Evolutionary conservation across 805 yeast genomes (phyloP), one percentile per base, ranked within the genome.

Genomic region (Metschnikowia continentalis): DNA sequence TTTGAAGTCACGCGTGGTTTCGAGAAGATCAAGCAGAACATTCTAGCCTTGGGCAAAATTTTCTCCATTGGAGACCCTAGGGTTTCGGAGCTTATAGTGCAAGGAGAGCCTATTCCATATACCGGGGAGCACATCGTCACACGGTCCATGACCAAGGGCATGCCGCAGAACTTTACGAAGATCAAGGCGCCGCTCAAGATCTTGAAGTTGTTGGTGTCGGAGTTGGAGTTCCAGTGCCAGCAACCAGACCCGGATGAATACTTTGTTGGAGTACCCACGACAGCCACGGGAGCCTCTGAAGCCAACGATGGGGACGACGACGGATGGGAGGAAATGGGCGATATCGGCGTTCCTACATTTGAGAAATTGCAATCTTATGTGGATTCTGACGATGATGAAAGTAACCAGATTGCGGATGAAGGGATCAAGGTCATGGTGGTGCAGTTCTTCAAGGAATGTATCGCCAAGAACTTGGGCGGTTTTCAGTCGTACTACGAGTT

Each of bases 1-100:
- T 91, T 89, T 66, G 92, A 88, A 58, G 82, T 85, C 1, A 79
- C 91, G 37, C 76, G 92, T 53, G 97, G 97, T 0, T 83, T 78
- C 50, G 87, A 83, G 26, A 82, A 82, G 51, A 89, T 91, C 45
- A 76, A 80, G 54, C 81, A 74, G 41, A 82, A 81, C 60, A 78
- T 88, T n/a, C 63, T 79, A 30, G 96, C 97, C 0, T 73, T 94
- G 38, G 83, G 82, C 32, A 80, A 80, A 49, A 70, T 94, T 0
- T 90, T 76, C 60, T 71, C 79, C 30, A 67, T 86, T n/a, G 70
- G 77, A 17, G 88, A 86, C 52, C 62, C 70, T 1, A 68, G 83
- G 8, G 64, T 90, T 2, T 73, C 74, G 32, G 52, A 62, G 0
- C 62, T 89, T 3, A 52, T 68, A 4, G 96, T 91, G 0, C 79